Evolutionary conservation across 1,284 basidiomycete species (phyloP).

Genomic region (Cystobasidiaceae sp.): DNA sequence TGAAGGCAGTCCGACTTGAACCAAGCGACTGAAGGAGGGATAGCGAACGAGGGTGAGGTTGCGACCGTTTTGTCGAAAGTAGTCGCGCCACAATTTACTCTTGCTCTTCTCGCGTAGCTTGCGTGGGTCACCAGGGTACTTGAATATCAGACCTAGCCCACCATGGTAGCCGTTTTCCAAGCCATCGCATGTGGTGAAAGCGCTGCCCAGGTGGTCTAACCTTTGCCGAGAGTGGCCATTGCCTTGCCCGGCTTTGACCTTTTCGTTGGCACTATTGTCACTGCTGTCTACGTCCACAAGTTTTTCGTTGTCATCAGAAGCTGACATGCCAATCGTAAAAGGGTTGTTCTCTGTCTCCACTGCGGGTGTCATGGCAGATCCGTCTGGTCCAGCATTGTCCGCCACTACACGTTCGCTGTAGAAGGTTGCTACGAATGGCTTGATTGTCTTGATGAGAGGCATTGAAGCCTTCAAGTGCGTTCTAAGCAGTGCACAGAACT

Average conservation of each 20-base stretch:
- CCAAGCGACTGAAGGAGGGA: conserved; percentile 89
- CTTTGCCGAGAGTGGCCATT: not conserved
- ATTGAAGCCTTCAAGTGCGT: conserved; percentile 81
- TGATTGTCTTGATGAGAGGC: conserved; percentile 72
- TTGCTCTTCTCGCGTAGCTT: conserved; percentile 91
- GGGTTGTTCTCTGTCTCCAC: conserved; percentile 29
- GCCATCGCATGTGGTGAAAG: conserved; percentile 38
- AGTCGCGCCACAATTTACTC: conserved; percentile 91
- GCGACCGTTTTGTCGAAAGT: conserved; percentile 74
- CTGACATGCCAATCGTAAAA: not conserved
- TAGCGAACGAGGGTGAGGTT: conserved; percentile 90
- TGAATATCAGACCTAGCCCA: conserved; percentile 56
- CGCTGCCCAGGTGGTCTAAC: conserved; percentile 21
- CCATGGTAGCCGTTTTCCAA: conserved; percentile 58
- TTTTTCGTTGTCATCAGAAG: conserved; percentile 14
- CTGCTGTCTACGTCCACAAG: conserved; percentile 12
- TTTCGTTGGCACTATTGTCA: not conserved
- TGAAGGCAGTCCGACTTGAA: conserved; percentile 95
- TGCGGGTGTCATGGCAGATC: conserved; percentile 22
- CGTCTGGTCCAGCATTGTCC: conserved; percentile 32
- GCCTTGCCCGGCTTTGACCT: not conserved
- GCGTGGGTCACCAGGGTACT: conserved; percentile 44
- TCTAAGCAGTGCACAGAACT: conserved; percentile 83
- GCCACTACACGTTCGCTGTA: conserved; percentile 87
- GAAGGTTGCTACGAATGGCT: conserved; percentile 82